These are phyloP conservation scores for Solanum commersonii DNA, from an alignment of 257 asterid genomes.

Conservation along the genomic window DNA sequence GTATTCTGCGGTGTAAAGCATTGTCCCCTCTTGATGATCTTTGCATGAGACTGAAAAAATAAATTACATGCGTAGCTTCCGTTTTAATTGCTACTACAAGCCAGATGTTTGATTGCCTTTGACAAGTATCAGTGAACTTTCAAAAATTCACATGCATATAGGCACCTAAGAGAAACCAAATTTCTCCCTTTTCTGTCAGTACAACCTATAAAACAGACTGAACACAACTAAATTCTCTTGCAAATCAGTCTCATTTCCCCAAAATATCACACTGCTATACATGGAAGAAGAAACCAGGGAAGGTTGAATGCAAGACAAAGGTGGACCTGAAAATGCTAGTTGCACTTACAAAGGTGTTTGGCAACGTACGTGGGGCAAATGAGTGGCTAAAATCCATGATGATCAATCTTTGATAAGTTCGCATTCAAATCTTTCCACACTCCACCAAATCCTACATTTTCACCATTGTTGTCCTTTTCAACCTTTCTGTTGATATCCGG, in stretches of 20 bases:
- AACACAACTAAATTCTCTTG: not conserved
- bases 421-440: slow-evolving; percentile 1
- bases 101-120: not conserved
- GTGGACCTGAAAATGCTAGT: slow-evolving; percentile 70
- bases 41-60: not conserved
- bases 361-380: slow-evolving; percentile 84
- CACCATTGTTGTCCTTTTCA: not conserved
- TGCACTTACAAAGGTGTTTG: slow-evolving; percentile 65
- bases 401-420: slow-evolving; percentile 23
- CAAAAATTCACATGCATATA: not conserved
- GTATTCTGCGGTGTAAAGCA: not conserved
- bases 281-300: slow-evolving; percentile 14
- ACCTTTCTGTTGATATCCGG: not conserved
- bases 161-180: not conserved
- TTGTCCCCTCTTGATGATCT: not conserved
- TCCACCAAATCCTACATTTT: not conserved
- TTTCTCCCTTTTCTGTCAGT: not conserved
- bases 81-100: not conserved
- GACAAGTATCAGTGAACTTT: not conserved
- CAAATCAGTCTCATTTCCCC: not conserved
- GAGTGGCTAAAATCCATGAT: slow-evolving; percentile 84
- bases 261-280: not conserved
- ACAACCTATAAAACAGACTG: not conserved
- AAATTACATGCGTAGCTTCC: not conserved
- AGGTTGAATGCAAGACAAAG: slow-evolving; percentile 77